Conservation (phyloP, 192 early-diverging fungal species). For the Linnemannia exigua region DNA sequence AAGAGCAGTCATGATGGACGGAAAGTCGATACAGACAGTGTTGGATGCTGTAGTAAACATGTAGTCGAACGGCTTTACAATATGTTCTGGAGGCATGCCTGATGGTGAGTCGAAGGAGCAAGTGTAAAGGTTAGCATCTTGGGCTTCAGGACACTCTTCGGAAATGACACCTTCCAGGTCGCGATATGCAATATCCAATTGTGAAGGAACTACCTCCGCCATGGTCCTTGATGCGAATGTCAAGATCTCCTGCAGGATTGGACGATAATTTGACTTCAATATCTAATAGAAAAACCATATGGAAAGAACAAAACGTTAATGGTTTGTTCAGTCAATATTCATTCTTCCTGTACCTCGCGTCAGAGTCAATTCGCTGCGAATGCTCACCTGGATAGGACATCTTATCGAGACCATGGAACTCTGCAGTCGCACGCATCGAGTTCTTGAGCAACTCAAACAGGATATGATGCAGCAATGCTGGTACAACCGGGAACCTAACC, state of each 20-base stretch:
- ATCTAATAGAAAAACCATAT: constrained; percentile 22
- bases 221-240: constrained; percentile 41
- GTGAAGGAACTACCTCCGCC: constrained; percentile 25
- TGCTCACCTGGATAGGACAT: constrained; percentile 39
- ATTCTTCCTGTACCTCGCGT: neutral
- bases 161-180: too few species aligned
- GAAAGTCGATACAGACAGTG: constrained; percentile 43
- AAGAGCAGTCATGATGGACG: constrained; percentile 40
- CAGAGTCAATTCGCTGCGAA: too few species aligned
- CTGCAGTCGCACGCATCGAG: constrained; percentile 88
- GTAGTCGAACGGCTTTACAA: constrained; percentile 33
- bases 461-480: constrained; percentile 82
- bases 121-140: too few species aligned
- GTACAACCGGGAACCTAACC: constrained; percentile 53
- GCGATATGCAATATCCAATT: too few species aligned
- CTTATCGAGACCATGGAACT: constrained; percentile 79
- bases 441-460: constrained; percentile 93
- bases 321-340: neutral
- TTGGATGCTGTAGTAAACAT: constrained; percentile 52
- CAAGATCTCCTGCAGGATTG: constrained; percentile 20
- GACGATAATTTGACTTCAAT: constrained; percentile 31
- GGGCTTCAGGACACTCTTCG: too few species aligned
- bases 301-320: neutral
- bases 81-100: constrained; percentile 34
- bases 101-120: neutral